phyloP scores from a whole-genome alignment of 768 basidiomycete genomes.

The Daedaleopsis nitida region DNA sequence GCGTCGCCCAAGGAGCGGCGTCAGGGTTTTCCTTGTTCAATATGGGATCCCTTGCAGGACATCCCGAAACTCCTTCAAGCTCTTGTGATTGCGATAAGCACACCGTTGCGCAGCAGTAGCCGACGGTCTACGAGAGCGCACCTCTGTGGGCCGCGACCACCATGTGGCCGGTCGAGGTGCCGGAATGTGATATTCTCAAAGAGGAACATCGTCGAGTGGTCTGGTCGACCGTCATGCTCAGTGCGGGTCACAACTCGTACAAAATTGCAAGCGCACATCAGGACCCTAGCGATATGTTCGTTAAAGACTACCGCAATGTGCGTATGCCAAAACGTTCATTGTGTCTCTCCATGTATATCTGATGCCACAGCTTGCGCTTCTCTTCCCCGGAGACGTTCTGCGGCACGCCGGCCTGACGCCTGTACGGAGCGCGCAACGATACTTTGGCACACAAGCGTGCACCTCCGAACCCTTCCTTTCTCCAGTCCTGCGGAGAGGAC shows the following conservation, averaged over 20 bases:
- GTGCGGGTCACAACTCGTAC: conserved; percentile 65
- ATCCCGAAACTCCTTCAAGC: too few species aligned
- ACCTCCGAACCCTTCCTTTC: conserved; percentile 48
- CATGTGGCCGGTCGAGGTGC: conserved; percentile 53
- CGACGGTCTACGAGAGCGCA: conserved; percentile 48
- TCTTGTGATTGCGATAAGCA: conserved; percentile 36
- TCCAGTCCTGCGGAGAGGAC: conserved; percentile 53
- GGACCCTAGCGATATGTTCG: conserved; percentile 28
- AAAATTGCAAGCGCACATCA: conserved; percentile 70
- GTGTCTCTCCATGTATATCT: too few species aligned
- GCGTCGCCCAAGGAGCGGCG: too few species aligned
- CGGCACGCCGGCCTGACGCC: too few species aligned
- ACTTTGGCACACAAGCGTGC: conserved; percentile 71
- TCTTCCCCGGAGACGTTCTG: too few species aligned
- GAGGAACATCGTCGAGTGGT: conserved; percentile 73
- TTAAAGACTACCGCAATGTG: too few species aligned
- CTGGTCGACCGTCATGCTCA: conserved; percentile 68
- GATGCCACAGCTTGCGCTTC: too few species aligned
- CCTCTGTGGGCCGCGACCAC: conserved; percentile 67
- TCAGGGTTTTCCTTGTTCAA: too few species aligned
- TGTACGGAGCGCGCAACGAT: conserved; percentile 50
- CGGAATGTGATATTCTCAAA: conserved; percentile 57
- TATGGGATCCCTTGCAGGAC: neutral
- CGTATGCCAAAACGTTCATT: too few species aligned
- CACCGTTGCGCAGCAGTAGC: conserved; percentile 53